Evolutionary conservation across 2,329 filamentous ascomycete genomes (phyloP).

Genomic region (Penicillium aurantiogriseum): DNA sequence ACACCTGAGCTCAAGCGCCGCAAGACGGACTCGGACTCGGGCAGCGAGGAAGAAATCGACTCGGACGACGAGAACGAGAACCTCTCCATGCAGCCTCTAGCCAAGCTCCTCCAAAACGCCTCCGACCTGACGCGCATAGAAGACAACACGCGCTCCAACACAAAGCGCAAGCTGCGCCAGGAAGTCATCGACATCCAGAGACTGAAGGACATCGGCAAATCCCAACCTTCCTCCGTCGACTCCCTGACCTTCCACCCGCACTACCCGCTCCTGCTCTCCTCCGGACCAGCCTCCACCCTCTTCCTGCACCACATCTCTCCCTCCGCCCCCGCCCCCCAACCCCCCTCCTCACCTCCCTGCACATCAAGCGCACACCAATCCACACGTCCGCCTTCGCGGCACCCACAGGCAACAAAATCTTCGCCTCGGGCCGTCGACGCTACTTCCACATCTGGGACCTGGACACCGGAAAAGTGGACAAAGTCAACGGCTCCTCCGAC

Average conservation of each 20-base stretch:
- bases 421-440: constrained; percentile 80
- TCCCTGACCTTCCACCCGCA: constrained; percentile 86
- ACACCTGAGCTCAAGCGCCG: constrained; percentile 49
- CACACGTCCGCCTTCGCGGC: constrained; percentile 77
- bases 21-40: constrained; percentile 32
- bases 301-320: constrained; percentile 87
- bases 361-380: constrained; percentile 80
- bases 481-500: constrained; percentile 72
- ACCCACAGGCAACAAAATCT: constrained; percentile 71
- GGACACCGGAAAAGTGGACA: constrained; percentile 74
- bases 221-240: constrained; percentile 74
- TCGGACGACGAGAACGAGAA: constrained; percentile 59
- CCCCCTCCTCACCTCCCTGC: constrained; percentile 84
- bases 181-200: constrained; percentile 89
- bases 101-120: constrained; percentile 74
- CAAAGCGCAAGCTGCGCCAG: constrained; percentile 72
- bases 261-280: constrained; percentile 84
- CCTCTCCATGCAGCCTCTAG: constrained; percentile 71
- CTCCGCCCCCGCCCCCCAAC: constrained; percentile 74
- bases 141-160: constrained; percentile 50
- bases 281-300: constrained; percentile 79
- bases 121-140: constrained; percentile 59
- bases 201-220: constrained; percentile 77
- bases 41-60: constrained; percentile 51
- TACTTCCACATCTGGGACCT: constrained; percentile 97